These are phyloP conservation scores for Fusarium beomiforme DNA, from an alignment of 2,329 filamentous ascomycete genomes.

Conservation along the genomic window DNA sequence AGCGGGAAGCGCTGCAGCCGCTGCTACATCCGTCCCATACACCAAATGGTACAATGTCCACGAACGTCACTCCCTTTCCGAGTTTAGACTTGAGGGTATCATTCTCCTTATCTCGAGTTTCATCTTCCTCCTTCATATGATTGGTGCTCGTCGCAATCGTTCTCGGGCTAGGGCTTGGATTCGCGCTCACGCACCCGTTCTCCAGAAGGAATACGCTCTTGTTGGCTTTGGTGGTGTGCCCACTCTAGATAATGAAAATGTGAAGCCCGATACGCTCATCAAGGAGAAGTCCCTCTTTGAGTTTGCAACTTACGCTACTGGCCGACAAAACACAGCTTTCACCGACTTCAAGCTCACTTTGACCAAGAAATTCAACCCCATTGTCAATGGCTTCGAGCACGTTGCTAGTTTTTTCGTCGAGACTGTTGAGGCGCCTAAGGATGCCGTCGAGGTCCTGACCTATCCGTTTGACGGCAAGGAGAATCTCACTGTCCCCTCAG, in stretches of 20 bases:
- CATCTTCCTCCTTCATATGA: slow-evolving; percentile 80
- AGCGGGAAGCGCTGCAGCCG: slow-evolving; percentile 56
- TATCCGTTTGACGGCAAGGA: slow-evolving; percentile 96
- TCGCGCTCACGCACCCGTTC: slow-evolving; percentile 73
- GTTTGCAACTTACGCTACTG: slow-evolving; percentile 87
- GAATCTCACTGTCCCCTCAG: slow-evolving; percentile 74
- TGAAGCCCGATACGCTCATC: slow-evolving; percentile 62
- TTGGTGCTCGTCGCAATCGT: slow-evolving; percentile 83
- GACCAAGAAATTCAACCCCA: slow-evolving; percentile 87
- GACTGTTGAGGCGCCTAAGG: slow-evolving; percentile 72
- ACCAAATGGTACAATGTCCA: slow-evolving; percentile 98
- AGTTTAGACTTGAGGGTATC: slow-evolving; percentile 89
- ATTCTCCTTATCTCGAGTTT: slow-evolving; percentile 80
- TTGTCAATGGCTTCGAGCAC: slow-evolving; percentile 69
- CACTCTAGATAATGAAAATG: slow-evolving; percentile 54
- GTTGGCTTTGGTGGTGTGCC: slow-evolving; percentile 79
- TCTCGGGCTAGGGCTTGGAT: slow-evolving; percentile 85
- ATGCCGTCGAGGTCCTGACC: slow-evolving; percentile 78
- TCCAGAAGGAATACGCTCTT: slow-evolving; percentile 84
- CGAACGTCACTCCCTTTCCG: slow-evolving; percentile 83
- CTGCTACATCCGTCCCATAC: slow-evolving; percentile 68
- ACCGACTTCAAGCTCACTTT: slow-evolving; percentile 85
- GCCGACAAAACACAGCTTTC: slow-evolving; percentile 92
- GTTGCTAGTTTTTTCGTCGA: slow-evolving; percentile 83
- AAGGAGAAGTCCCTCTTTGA: slow-evolving; percentile 91